A percentile compares a stretch with the other conserved stretches of the same genome.
These are phyloP conservation scores for Diaporthe amygdali DNA, from an alignment of 2,329 filamentous ascomycete species.

Conservation along the genomic window DNA sequence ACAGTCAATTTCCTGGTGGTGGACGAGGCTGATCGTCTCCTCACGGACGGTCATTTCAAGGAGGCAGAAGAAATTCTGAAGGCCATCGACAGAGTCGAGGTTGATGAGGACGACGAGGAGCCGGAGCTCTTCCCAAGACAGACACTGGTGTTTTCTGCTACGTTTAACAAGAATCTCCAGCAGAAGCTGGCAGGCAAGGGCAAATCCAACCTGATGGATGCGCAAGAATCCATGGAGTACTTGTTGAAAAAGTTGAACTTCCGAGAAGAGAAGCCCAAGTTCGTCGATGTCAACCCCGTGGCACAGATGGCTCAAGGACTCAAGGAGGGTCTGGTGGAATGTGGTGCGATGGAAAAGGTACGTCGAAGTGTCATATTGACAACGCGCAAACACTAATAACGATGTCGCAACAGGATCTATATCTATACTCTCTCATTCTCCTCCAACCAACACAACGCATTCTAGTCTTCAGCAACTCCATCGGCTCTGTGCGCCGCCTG, in stretches of 20 bases:
- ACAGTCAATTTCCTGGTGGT: slow-evolving; percentile 83
- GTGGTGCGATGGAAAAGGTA: slow-evolving; percentile 90
- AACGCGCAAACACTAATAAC: slow-evolving; percentile 27
- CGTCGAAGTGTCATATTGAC: not conserved
- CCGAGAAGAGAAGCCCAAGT: slow-evolving; percentile 80
- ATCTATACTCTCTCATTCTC: slow-evolving; percentile 85
- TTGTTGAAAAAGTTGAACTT: slow-evolving; percentile 90
- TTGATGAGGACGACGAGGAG: slow-evolving; percentile 57
- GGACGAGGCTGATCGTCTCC: slow-evolving; percentile 90
- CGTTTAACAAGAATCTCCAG: slow-evolving; percentile 89
- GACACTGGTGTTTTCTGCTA: slow-evolving; percentile 95
- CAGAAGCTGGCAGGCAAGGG: slow-evolving; percentile 86
- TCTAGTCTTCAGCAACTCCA: slow-evolving; percentile 94
- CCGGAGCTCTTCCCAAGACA: slow-evolving; percentile 65
- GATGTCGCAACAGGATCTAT: slow-evolving; percentile 70
- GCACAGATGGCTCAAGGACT: slow-evolving; percentile 87
- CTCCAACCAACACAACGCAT: slow-evolving; percentile 82
- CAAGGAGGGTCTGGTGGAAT: slow-evolving; percentile 91
- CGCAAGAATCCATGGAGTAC: slow-evolving; percentile 89
- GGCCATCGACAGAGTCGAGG: slow-evolving; percentile 75
- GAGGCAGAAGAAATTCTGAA: slow-evolving; percentile 89
- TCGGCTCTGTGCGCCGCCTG: slow-evolving; percentile 86
- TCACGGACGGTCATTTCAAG: slow-evolving; percentile 94
- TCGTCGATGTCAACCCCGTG: slow-evolving; percentile 88
- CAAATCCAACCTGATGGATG: slow-evolving; percentile 69